These are phyloP conservation scores for Salisapilia sapeloensis DNA, from an alignment of 352 stramenopile species.

Conservation along the genomic window DNA sequence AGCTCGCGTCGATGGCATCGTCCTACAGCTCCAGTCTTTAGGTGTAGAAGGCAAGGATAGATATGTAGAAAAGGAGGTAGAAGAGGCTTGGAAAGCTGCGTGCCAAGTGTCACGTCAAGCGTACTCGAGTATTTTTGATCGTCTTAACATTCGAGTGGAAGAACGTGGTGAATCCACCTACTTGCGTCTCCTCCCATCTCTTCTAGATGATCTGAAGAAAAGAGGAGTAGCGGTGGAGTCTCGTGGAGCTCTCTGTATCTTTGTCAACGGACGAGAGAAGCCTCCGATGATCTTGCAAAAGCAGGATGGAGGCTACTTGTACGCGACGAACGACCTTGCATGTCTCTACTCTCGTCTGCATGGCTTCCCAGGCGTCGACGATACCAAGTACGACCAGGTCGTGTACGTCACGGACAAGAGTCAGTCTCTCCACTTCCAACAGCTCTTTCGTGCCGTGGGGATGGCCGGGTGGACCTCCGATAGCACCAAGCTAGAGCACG, in stretches of 20 bases:
- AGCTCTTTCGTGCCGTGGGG: constrained; percentile 46
- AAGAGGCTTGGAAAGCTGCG: constrained; percentile 30
- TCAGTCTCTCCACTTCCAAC: constrained; percentile 64
- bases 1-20: constrained; percentile 35
- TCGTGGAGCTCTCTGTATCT: constrained; percentile 50
- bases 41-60: constrained; percentile 3
- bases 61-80: constrained; percentile 17
- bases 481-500: constrained; percentile 43
- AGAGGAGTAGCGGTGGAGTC: constrained; percentile 30
- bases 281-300: constrained; percentile 74
- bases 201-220: constrained; percentile 24
- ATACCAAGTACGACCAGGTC: constrained; percentile 53
- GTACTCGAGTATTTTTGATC: constrained; percentile 45
- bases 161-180: constrained; percentile 73
- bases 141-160: constrained; percentile 35
- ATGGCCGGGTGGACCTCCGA: constrained; percentile 20
- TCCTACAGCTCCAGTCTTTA: constrained; percentile 55
- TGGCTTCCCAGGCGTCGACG: constrained; percentile 42
- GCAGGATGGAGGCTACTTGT: constrained; percentile 60
- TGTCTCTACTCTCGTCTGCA: constrained; percentile 60
- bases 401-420: constrained; percentile 73
- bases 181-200: constrained; percentile 23
- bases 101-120: constrained; percentile 58
- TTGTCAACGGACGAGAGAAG: constrained; percentile 49
- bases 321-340: constrained; percentile 59